Conservation (phyloP, 306 rosid genomes). For the Clitoria ternatea region DNA sequence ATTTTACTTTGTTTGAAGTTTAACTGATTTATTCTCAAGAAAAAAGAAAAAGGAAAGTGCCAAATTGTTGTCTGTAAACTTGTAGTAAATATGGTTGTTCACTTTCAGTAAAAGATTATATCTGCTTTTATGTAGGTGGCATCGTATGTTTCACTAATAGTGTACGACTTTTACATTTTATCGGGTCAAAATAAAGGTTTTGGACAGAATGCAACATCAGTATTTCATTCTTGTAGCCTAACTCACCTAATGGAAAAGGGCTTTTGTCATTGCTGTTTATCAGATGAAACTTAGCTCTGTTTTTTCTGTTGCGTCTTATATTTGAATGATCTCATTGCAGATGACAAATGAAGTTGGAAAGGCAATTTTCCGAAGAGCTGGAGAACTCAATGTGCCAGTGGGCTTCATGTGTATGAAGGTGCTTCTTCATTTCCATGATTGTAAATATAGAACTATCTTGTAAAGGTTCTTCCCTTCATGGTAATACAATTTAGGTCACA, state of each 20-base stretch:
- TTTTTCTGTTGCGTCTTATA: background rate
- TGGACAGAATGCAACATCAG: background rate
- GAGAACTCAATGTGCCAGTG: conserved; percentile 80
- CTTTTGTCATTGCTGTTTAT: background rate
- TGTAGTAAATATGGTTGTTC: background rate
- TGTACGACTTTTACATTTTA: background rate
- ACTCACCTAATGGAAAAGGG: background rate
- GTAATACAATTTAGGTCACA: background rate
- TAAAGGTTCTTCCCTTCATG: background rate
- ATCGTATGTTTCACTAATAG: background rate
- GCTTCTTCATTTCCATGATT: background rate
- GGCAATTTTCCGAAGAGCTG: conserved; percentile 65
- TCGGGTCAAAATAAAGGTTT: background rate
- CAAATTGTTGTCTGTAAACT: background rate
- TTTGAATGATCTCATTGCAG: conserved; percentile 38
- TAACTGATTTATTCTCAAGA: background rate
- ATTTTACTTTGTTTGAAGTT: no score
- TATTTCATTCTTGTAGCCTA: background rate
- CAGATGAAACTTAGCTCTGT: background rate
- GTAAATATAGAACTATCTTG: background rate
- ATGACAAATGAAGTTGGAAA: conserved; percentile 88
- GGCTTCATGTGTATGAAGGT: conserved; percentile 95
- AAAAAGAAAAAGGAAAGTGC: background rate
- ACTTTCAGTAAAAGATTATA: background rate
- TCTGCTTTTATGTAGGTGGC: background rate